Conservation (phyloP, 1,284 basidiomycete genomes). For the Trametes hirsuta region DNA sequence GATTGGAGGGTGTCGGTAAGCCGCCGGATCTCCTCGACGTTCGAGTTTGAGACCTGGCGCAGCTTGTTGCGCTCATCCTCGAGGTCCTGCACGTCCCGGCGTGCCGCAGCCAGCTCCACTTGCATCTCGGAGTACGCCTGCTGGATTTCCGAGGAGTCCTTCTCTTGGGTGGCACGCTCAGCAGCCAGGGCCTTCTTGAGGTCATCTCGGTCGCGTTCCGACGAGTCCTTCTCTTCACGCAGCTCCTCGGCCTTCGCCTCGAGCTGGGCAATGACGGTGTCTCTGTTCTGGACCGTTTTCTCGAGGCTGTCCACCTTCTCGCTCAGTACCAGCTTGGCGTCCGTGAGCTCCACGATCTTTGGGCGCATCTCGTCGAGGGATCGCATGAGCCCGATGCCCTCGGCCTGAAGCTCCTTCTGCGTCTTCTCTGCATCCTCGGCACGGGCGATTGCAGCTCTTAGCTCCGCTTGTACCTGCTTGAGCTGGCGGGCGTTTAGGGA, state of each 20-base stretch:
- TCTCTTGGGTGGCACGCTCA: conserved; percentile 50
- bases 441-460: conserved; percentile 60
- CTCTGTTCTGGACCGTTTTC: conserved; percentile 55
- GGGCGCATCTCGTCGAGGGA: conserved; percentile 85
- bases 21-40: conserved; percentile 55
- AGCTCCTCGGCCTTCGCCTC: conserved; percentile 60
- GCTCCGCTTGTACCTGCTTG: conserved; percentile 62
- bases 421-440: conserved; percentile 74
- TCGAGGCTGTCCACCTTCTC: conserved; percentile 64
- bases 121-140: conserved; percentile 64
- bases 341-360: conserved; percentile 78
- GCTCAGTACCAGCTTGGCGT: conserved; percentile 64
- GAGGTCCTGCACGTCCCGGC: conserved; percentile 52
- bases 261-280: conserved; percentile 60
- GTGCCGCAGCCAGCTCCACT: conserved; percentile 57
- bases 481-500: conserved; percentile 56
- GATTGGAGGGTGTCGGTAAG: conserved; percentile 46
- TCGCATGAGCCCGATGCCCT: conserved; percentile 72
- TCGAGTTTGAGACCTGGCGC: conserved; percentile 54
- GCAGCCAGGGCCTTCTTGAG: conserved; percentile 49
- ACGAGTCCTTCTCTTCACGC: conserved; percentile 50
- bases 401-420: conserved; percentile 70
- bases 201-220: conserved; percentile 47
- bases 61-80: conserved; percentile 61
- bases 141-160: conserved; percentile 60